Base-by-base conservation (phyloP, 1,139 yeast genomes). In the Nakaseomyces glabratus region DNA sequence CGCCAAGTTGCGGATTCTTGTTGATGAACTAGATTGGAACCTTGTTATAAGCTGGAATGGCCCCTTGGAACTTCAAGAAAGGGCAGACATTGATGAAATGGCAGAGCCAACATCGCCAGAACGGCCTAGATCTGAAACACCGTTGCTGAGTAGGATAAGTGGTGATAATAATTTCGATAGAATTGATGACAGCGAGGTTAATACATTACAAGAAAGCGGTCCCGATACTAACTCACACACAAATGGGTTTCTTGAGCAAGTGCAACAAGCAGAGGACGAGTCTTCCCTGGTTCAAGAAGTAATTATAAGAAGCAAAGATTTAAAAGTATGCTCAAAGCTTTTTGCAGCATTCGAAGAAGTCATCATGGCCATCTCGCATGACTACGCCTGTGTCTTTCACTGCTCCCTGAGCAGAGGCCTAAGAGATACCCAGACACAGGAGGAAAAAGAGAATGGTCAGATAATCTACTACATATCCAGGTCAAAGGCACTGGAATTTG, bases 11-110 rank as follows among this genome's bases (percentile, higher is more conserved):
- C 46, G 43, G 23, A 45, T 54, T 9, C 35, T 49, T 3, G 57
- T 55, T 3, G 45, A 54, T 38, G 58, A 54, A 34, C 34, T 51
- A 17, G 54, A 52, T 34, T 56, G 61, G 61, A 38, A 52, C 31
- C 39, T 55, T 29, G 49, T 52, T 17, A 47, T 56, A 5, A 40
- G 48, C 24, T 56, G 61, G 61, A 53, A 55, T 35, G 61, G 61
- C 1, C 55, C 57, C 2, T 34, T 56, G 17, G 52, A 26, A 11
- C 15, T 26, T 4, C 30, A 26, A 12, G 16, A 26, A 8, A 45
- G 8, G 34, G n/a, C n/a, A n/a, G n/a, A n/a, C n/a, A n/a, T n/a
- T n/a, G n/a, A n/a, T n/a, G n/a, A n/a, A n/a, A n/a, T n/a, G n/a
- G 38, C 3, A 25, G 21, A 16, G 37, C 25, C 3, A 31, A 31